These are phyloP conservation scores for Moringa oleifera DNA, from an alignment of 345 rosid species.

Conservation along the genomic window DNA sequence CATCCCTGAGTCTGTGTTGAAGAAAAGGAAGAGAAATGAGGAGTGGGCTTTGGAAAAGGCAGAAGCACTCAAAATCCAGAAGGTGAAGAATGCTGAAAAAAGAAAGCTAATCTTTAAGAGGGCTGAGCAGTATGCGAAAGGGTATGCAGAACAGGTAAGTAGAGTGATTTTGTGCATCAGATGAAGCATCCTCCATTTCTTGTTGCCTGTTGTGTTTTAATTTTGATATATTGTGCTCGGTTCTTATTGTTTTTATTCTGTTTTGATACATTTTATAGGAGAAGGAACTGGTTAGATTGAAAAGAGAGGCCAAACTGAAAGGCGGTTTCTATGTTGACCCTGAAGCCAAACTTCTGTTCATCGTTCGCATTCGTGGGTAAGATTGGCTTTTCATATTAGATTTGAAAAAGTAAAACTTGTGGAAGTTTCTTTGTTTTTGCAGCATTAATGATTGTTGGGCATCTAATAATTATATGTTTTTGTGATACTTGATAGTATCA, in stretches of 20 bases:
- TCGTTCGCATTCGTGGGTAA: slow-evolving; percentile 81
- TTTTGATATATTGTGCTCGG: not conserved
- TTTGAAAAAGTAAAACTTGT: too few relatives aligned
- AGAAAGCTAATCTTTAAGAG: slow-evolving; percentile 51
- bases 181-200: too few relatives aligned
- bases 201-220: not conserved
- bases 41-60: slow-evolving; percentile 55
- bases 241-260: not conserved
- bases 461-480: not conserved
- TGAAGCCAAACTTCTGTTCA: slow-evolving; percentile 79
- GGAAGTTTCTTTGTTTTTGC: too few relatives aligned
- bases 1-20: slow-evolving; percentile 76
- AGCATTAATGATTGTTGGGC: not conserved
- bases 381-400: not conserved
- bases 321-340: slow-evolving; percentile 93
- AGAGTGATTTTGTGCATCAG: too few relatives aligned
- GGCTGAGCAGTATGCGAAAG: slow-evolving; percentile 53
- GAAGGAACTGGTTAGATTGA: slow-evolving; percentile 54
- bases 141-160: slow-evolving; percentile 52
- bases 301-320: slow-evolving; percentile 79
- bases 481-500: slow-evolving; percentile 43
- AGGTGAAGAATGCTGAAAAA: slow-evolving; percentile 52
- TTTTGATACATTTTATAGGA: slow-evolving; percentile 29
- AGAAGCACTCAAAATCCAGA: slow-evolving; percentile 33
- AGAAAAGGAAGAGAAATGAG: slow-evolving; percentile 73